Evolutionary conservation across 176 grass and related monocot genomes (phyloP).

Genomic region (Rhipidocladum racemiflorum): DNA sequence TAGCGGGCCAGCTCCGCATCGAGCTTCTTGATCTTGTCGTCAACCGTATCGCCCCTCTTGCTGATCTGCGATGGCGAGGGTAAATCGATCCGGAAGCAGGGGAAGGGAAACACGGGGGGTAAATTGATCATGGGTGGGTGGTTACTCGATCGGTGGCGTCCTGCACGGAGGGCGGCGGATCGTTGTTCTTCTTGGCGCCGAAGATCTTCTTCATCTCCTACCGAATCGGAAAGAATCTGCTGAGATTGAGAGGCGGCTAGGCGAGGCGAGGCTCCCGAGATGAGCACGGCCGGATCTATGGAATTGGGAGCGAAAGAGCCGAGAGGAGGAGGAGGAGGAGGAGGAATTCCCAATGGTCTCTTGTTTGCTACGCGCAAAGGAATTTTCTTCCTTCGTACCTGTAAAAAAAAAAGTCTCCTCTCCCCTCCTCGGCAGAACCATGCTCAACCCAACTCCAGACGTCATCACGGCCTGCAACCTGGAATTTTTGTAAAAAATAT

Average conservation of each 20-base stretch:
- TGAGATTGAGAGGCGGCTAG: no score
- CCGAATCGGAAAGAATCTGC: background rate
- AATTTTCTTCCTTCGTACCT: no score
- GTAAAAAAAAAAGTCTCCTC: no score
- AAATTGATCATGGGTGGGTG: background rate
- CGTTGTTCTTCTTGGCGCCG: slow-evolving; percentile 90
- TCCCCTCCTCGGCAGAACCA: no score
- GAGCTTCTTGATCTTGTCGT: slow-evolving; percentile 93
- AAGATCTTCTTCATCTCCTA: slow-evolving; percentile 87
- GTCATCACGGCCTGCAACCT: no score
- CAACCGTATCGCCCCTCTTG: slow-evolving; percentile 83
- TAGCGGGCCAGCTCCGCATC: slow-evolving; percentile 85
- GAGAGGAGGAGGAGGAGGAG: background rate
- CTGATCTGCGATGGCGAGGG: slow-evolving; percentile 42
- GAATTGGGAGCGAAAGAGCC: background rate
- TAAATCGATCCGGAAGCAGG: background rate
- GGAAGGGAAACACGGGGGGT: no score
- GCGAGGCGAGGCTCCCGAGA: no score
- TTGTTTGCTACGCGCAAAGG: no score
- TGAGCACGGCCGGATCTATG: no score
- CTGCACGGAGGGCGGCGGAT: slow-evolving; percentile 76
- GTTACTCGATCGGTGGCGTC: slow-evolving; percentile 81
- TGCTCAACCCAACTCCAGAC: no score
- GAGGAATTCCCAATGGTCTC: no score
- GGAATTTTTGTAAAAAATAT: no score